These are phyloP conservation scores for Penicillium paradoxum DNA, from an alignment of 495 filamentous ascomycete genomes.

Conservation along the genomic window DNA sequence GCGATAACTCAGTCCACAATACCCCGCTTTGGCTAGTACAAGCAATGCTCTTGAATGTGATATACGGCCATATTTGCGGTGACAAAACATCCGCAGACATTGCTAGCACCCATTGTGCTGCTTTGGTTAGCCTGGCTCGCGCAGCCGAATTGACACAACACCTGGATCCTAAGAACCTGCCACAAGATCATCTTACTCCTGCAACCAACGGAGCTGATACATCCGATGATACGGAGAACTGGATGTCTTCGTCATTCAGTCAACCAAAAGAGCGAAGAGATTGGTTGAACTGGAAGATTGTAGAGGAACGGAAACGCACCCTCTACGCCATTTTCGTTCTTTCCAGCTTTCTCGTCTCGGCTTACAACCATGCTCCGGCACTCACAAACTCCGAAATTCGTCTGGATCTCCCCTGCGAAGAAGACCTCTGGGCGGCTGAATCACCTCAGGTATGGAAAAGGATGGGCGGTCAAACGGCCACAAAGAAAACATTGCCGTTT, in stretches of 20 bases:
- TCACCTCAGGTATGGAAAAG: constrained; percentile 71
- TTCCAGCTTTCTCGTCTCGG: constrained; percentile 84
- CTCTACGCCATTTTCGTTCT: constrained; percentile 87
- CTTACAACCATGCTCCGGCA: constrained; percentile 86
- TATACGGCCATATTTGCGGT: constrained; percentile 93
- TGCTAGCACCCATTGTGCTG: constrained; percentile 84
- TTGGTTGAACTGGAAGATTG: constrained; percentile 84
- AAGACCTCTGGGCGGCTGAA: constrained; percentile 85
- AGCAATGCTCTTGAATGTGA: constrained; percentile 93
- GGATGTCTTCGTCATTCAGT: constrained; percentile 30
- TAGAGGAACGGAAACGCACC: constrained; percentile 91
- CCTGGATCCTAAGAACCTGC: constrained; percentile 35
- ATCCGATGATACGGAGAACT: constrained; percentile 19
- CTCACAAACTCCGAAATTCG: constrained; percentile 93
- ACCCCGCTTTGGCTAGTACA: constrained; percentile 98
- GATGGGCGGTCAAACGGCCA: constrained; percentile 62
- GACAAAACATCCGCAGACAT: constrained; percentile 88
- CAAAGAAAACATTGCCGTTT: constrained; percentile 61
- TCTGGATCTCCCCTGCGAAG: constrained; percentile 88
- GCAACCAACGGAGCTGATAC: constrained; percentile 10
- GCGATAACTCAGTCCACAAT: constrained; percentile 65
- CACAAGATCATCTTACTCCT: constrained; percentile 34
- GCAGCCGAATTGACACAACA: constrained; percentile 68
- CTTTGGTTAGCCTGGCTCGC: constrained; percentile 84
- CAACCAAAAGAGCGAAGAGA: constrained; percentile 69